Percentiles rank a stretch among this genome's conserved stretches.
phyloP scores from a whole-genome alignment of 768 basidiomycete genomes.

The Lactarius evosmus region DNA sequence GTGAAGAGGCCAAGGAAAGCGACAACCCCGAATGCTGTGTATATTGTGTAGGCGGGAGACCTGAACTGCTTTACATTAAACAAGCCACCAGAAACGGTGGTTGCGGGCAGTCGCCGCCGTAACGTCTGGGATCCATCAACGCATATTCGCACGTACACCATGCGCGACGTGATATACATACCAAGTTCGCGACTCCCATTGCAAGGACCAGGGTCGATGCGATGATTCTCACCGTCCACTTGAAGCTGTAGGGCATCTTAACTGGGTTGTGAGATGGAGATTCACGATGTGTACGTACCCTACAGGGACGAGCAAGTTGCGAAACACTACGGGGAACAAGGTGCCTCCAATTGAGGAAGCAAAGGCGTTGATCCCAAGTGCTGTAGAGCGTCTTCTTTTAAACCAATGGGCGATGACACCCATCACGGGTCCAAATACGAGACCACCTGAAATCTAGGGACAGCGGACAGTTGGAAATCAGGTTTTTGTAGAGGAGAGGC shows the following conservation, averaged over 20 bases:
- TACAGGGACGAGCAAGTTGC: conserved; percentile 49
- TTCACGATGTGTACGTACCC: conserved; percentile 40
- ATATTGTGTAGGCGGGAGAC: conserved; percentile 51
- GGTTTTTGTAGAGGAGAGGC: not conserved
- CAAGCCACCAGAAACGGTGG: conserved; percentile 52
- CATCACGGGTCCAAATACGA: conserved; percentile 59
- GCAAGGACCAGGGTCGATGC: conserved; percentile 57
- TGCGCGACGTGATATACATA: conserved; percentile 28
- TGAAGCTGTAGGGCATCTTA: conserved; percentile 45
- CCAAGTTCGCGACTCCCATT: conserved; percentile 54
- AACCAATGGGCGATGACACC: conserved; percentile 74
- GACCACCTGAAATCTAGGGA: conserved; percentile 39
- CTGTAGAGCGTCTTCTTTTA: conserved; percentile 51
- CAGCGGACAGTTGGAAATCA: not conserved
- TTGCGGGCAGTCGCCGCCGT: conserved; percentile 51
- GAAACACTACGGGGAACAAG: conserved; percentile 58
- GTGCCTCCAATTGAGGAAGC: conserved; percentile 71
- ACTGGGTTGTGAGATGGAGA: not conserved
- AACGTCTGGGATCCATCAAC: conserved; percentile 33
- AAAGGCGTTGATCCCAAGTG: conserved; percentile 59
- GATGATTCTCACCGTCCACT: conserved; percentile 72
- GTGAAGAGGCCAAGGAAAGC: conserved; percentile 68
- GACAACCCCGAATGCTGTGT: conserved; percentile 53
- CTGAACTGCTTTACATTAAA: conserved; percentile 58
- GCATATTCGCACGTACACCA: not conserved